Percentiles rank a stretch among this genome's conserved stretches.
Evolutionary conservation across 306 rosid species (phyloP).

Genomic region (Citrullus colocynthis): DNA sequence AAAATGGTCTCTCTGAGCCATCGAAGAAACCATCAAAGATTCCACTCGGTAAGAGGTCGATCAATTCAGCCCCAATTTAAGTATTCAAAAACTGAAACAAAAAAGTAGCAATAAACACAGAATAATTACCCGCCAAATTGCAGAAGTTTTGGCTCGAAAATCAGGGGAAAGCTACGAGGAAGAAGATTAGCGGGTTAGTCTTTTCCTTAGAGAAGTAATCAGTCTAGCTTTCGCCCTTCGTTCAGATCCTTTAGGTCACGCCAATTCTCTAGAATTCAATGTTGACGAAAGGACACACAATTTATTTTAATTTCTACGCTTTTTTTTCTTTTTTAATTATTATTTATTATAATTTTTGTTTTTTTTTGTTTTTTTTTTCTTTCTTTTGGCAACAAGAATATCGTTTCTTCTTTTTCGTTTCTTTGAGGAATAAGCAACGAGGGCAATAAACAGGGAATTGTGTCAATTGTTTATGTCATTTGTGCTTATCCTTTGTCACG

Average conservation of each 20-base stretch:
- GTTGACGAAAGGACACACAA: background rate
- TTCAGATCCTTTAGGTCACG: background rate
- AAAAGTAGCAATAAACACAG: background rate
- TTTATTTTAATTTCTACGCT: background rate
- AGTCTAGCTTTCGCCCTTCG: background rate
- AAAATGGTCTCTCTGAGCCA: background rate
- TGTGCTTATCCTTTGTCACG: too few relatives aligned
- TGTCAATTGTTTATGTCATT: too few relatives aligned
- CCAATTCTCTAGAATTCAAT: background rate
- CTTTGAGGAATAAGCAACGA: too few relatives aligned
- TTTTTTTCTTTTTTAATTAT: background rate
- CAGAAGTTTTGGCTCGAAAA: background rate
- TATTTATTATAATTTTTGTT: background rate
- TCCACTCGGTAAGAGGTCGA: background rate
- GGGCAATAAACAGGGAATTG: too few relatives aligned
- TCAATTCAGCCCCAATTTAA: background rate
- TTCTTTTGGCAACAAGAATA: too few relatives aligned
- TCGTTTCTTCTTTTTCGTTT: too few relatives aligned
- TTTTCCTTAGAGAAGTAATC: background rate
- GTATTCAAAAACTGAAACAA: background rate
- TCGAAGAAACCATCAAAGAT: background rate
- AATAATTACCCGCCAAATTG: background rate
- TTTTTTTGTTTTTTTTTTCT: too few relatives aligned
- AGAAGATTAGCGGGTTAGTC: background rate
- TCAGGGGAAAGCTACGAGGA: background rate